Conservation (phyloP, 768 basidiomycete species). For the Tulasnella sp. region DNA sequence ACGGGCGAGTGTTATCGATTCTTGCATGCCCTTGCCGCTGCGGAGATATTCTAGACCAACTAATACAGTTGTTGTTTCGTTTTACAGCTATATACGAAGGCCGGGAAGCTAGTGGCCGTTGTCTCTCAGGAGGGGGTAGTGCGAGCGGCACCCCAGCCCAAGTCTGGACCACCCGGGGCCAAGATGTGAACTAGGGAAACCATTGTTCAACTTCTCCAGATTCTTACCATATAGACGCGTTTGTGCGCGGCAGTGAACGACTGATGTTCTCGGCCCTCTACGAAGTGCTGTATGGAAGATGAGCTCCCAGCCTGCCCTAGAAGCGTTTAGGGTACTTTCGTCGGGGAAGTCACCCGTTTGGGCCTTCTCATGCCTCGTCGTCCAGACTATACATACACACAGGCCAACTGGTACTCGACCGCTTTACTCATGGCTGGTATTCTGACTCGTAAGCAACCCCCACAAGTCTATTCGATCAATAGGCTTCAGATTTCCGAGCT, state of each 20-base stretch:
- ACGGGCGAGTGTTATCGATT: conserved; percentile 37
- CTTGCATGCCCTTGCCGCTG: neutral
- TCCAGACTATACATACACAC: no score
- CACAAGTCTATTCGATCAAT: no score
- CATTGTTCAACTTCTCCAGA: neutral
- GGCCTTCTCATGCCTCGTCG: no score
- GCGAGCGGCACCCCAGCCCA: conserved; percentile 16
- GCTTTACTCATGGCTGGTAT: no score
- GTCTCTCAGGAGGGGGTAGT: conserved; percentile 64
- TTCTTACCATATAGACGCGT: neutral
- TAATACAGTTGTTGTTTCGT: neutral
- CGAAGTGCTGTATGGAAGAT: no score
- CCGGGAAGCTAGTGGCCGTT: conserved; percentile 59
- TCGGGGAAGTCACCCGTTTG: no score
- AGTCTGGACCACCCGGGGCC: neutral
- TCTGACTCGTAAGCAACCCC: no score
- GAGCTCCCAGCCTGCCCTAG: no score
- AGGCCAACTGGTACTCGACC: no score
- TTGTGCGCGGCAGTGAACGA: neutral
- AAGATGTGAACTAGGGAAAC: neutral
- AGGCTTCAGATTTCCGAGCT: no score
- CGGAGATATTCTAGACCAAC: neutral
- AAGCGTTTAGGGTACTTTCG: no score
- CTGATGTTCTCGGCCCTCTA: no score
- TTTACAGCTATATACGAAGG: conserved; percentile 53